phyloP scores from a whole-genome alignment of 2,329 filamentous ascomycete species.

The Sarocladium kiliense region DNA sequence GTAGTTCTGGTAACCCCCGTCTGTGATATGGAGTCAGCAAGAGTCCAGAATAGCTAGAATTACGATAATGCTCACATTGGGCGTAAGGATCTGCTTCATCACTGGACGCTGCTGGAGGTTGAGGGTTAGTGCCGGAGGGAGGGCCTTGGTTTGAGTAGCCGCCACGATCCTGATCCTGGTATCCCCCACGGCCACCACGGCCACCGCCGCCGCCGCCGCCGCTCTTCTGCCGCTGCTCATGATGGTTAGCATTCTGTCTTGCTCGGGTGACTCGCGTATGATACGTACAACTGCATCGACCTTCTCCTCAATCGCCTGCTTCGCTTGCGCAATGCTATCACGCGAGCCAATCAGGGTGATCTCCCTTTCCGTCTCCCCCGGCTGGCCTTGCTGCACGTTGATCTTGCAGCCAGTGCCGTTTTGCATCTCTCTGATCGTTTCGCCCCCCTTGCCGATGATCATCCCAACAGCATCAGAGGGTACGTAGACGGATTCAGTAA shows the following conservation, averaged over 20 bases:
- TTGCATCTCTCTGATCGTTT: constrained; percentile 94
- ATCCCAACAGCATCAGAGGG: constrained; percentile 90
- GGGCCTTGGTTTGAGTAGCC: constrained; percentile 45
- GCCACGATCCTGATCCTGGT: constrained; percentile 51
- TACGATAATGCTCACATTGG: constrained; percentile 50
- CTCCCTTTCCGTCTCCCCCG: constrained; percentile 74
- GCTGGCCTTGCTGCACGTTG: constrained; percentile 79
- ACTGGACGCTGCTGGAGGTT: constrained; percentile 38
- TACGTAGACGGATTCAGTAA: constrained; percentile 78
- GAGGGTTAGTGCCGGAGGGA: constrained; percentile 36
- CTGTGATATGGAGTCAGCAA: constrained; percentile 27
- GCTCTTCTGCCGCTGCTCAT: constrained; percentile 48
- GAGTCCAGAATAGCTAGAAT: not conserved
- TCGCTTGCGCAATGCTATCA: constrained; percentile 74
- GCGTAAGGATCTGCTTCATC: constrained; percentile 67
- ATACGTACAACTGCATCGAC: constrained; percentile 77
- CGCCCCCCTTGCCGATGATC: constrained; percentile 93
- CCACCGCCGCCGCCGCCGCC: constrained; percentile 38
- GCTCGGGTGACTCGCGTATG: not conserved
- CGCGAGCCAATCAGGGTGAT: constrained; percentile 78
- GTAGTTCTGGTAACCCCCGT: constrained; percentile 80
- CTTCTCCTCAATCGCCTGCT: constrained; percentile 84
- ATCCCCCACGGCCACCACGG: constrained; percentile 32
- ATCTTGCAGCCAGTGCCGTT: constrained; percentile 86
- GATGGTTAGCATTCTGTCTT: constrained; percentile 21